phyloP scores from a whole-genome alignment of 1,284 basidiomycete species.

The Mycosarcoma mackinlayi region DNA sequence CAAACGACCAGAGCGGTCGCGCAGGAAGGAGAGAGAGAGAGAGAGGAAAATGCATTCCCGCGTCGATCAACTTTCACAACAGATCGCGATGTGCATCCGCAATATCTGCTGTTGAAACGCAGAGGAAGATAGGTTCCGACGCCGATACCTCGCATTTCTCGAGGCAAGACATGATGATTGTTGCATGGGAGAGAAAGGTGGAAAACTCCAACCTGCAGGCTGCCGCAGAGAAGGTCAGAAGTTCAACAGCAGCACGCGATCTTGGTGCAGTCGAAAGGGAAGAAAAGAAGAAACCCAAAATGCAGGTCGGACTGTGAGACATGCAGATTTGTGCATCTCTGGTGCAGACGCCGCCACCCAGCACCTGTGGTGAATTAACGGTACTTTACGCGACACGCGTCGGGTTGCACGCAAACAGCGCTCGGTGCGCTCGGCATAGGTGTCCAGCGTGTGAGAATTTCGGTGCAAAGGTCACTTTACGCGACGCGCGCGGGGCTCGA shows the following conservation, averaged over 20 bases:
- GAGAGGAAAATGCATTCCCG: no score
- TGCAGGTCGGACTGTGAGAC: slow-evolving; percentile 33
- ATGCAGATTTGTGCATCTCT: slow-evolving; percentile 22
- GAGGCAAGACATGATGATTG: no score
- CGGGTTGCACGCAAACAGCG: not conserved
- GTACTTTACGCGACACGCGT: slow-evolving; percentile 1
- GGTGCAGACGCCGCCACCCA: not conserved
- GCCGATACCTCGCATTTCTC: no score
- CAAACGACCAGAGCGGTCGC: no score
- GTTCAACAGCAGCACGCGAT: no score
- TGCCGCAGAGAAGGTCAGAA: not conserved
- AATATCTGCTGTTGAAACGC: not conserved
- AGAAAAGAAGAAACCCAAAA: not conserved
- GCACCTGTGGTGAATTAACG: not conserved
- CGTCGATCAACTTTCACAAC: not conserved
- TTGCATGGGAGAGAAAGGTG: not conserved
- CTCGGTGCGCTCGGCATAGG: no score
- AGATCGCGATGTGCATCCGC: not conserved
- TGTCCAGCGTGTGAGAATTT: not conserved
- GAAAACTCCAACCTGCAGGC: not conserved
- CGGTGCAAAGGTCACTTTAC: not conserved
- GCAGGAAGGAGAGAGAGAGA: no score
- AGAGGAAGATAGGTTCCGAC: no score
- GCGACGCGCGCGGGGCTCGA: not conserved
- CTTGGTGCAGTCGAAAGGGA: not conserved